Percentiles rank a stretch among this genome's conserved stretches.
phyloP scores from a whole-genome alignment of 2,329 filamentous ascomycete genomes.

The Myotisia sp. region DNA sequence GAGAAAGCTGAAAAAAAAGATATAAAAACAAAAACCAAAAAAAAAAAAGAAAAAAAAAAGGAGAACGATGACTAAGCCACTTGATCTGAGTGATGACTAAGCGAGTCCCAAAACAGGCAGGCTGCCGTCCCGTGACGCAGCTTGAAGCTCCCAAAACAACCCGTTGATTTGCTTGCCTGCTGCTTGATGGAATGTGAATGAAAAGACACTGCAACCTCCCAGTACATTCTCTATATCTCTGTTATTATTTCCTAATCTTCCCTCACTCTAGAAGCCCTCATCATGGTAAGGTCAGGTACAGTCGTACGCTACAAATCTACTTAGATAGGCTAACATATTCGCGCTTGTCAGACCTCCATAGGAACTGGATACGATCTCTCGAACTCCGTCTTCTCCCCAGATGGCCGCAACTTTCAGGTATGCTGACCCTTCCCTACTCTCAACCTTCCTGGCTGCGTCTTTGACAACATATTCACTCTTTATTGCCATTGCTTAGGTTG shows the following conservation, averaged over 20 bases:
- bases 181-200: too few relatives aligned
- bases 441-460: neutral
- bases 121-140: slow-evolving; percentile 13
- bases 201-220: too few relatives aligned
- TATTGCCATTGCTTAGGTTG: slow-evolving; percentile 39
- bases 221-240: too few relatives aligned
- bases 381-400: slow-evolving; percentile 98
- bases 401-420: slow-evolving; percentile 97
- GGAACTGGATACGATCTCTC: slow-evolving; percentile 98
- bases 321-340: too few relatives aligned
- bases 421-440: slow-evolving; percentile 1
- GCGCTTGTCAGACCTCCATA: slow-evolving; percentile 98
- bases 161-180: too few relatives aligned
- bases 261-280: neutral
- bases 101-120: slow-evolving; percentile 7
- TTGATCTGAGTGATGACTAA: too few relatives aligned
- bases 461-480: neutral
- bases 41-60: too few relatives aligned
- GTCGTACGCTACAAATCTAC: too few relatives aligned
- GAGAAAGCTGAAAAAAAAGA: too few relatives aligned
- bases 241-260: neutral
- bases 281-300: neutral
- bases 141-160: slow-evolving; percentile 7
- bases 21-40: too few relatives aligned
- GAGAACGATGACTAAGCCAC: too few relatives aligned